Conservation (phyloP, 2,329 filamentous ascomycete genomes). For the Beauveria medogensis region DNA sequence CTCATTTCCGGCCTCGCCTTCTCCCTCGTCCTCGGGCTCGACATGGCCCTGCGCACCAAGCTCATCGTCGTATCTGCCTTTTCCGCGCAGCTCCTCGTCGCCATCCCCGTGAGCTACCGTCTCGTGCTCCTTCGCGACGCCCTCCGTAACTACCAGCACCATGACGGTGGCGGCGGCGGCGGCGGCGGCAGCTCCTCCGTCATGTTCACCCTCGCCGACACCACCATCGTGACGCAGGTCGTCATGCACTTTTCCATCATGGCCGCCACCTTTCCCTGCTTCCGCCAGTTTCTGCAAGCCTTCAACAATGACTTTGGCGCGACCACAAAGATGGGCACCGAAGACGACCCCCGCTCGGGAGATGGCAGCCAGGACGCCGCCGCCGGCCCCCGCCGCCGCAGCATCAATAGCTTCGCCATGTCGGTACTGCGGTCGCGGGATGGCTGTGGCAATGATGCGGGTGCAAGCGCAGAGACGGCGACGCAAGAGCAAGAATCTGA, state of each 20-base stretch:
- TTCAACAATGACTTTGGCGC: slow-evolving; percentile 15
- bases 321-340: slow-evolving; percentile 13
- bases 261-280: slow-evolving; percentile 16
- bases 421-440: slow-evolving; percentile 4
- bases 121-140: slow-evolving; percentile 10
- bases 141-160: background rate
- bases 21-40: slow-evolving; percentile 13
- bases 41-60: slow-evolving; percentile 13
- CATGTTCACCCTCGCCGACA: slow-evolving; percentile 5
- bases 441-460: background rate
- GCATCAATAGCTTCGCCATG: slow-evolving; percentile 9
- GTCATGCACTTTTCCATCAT: slow-evolving; percentile 17
- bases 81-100: slow-evolving; percentile 15
- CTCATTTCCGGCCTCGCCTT: slow-evolving; percentile 13
- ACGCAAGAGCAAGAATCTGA: background rate
- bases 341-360: slow-evolving; percentile 1
- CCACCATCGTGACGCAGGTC: slow-evolving; percentile 12
- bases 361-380: background rate
- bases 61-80: slow-evolving; percentile 14
- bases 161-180: background rate
- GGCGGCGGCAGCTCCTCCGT: background rate
- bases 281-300: slow-evolving; percentile 15
- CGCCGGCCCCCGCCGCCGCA: background rate
- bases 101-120: slow-evolving; percentile 13
- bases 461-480: background rate